These are phyloP conservation scores for Fagus crenata DNA, from an alignment of 306 rosid genomes.

Conservation along the genomic window DNA sequence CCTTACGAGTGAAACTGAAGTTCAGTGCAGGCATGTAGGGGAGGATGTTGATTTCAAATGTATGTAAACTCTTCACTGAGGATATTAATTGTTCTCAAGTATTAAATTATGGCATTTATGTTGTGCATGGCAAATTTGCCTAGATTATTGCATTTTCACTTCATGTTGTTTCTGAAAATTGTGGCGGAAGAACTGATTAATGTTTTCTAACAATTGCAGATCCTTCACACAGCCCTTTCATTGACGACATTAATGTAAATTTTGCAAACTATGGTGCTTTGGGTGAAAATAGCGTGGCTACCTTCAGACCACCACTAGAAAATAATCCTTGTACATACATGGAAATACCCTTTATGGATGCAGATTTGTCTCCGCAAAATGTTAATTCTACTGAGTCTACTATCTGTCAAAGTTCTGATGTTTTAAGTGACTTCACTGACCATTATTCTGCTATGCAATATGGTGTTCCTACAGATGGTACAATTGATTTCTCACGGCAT, in stretches of 20 bases:
- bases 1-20: slow-evolving; percentile 36
- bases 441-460: slow-evolving; percentile 36
- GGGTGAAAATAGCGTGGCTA: slow-evolving; percentile 39
- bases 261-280: slow-evolving; percentile 33
- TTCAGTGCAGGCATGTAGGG: slow-evolving; percentile 39
- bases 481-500: slow-evolving; percentile 26
- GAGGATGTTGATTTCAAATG: slow-evolving; percentile 50
- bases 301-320: slow-evolving; percentile 49
- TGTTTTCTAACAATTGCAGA: slow-evolving; percentile 54
- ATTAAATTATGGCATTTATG: slow-evolving; percentile 2
- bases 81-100: slow-evolving; percentile 19
- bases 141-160: slow-evolving; percentile 11
- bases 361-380: slow-evolving; percentile 43
- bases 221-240: slow-evolving; percentile 46
- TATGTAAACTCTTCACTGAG: slow-evolving; percentile 29
- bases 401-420: slow-evolving; percentile 54
- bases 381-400: slow-evolving; percentile 56
- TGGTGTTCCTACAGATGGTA: slow-evolving; percentile 40
- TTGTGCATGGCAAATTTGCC: slow-evolving; percentile 2
- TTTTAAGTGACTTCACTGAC: slow-evolving; percentile 39
- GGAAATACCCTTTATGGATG: slow-evolving; percentile 50
- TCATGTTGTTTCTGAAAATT: slow-evolving; percentile 23
- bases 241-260: slow-evolving; percentile 38
- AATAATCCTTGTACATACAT: slow-evolving; percentile 54
- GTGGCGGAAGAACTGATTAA: slow-evolving; percentile 26